These are phyloP conservation scores for Samsoniella hepiali DNA, from an alignment of 2,329 filamentous ascomycete species.

Conservation along the genomic window DNA sequence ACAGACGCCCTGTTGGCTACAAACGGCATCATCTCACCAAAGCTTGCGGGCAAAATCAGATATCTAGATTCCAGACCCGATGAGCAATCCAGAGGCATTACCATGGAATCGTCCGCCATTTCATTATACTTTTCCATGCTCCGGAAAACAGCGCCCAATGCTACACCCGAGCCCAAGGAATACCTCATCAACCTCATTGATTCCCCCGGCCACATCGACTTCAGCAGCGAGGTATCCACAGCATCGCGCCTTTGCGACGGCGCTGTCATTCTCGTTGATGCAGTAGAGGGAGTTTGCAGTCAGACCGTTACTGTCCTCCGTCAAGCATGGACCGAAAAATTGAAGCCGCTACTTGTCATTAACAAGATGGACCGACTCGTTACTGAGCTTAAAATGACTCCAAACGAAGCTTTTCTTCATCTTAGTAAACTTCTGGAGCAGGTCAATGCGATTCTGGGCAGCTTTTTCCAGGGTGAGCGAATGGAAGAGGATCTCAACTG, in stretches of 20 bases:
- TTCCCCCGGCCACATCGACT: conserved; percentile 96
- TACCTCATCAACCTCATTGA: conserved; percentile 97
- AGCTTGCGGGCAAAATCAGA: conserved; percentile 94
- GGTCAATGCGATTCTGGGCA: conserved; percentile 94
- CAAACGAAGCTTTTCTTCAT: conserved; percentile 83
- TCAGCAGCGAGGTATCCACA: conserved; percentile 96
- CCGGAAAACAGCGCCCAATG: conserved; percentile 66
- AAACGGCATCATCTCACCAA: conserved; percentile 98
- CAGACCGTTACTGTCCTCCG: conserved; percentile 96
- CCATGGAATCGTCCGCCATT: conserved; percentile 99
- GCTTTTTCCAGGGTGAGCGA: conserved; percentile 94
- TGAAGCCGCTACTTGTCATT: conserved; percentile 91
- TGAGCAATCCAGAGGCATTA: conserved; percentile 93
- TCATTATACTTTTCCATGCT: conserved; percentile 94
- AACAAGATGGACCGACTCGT: conserved; percentile 98
- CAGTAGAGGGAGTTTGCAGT: conserved; percentile 96
- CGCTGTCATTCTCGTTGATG: conserved; percentile 90
- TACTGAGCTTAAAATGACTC: conserved; percentile 91
- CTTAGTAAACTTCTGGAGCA: conserved; percentile 87
- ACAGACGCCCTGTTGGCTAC: conserved; percentile 95
- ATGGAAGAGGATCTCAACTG: conserved; percentile 98
- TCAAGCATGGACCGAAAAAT: conserved; percentile 92
- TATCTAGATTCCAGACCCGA: conserved; percentile 96
- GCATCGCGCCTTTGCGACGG: conserved; percentile 93
- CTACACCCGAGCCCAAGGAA: conserved; percentile 71